These are phyloP conservation scores for Tricholoma furcatifolium DNA, from an alignment of 768 basidiomycete species.

Conservation along the genomic window DNA sequence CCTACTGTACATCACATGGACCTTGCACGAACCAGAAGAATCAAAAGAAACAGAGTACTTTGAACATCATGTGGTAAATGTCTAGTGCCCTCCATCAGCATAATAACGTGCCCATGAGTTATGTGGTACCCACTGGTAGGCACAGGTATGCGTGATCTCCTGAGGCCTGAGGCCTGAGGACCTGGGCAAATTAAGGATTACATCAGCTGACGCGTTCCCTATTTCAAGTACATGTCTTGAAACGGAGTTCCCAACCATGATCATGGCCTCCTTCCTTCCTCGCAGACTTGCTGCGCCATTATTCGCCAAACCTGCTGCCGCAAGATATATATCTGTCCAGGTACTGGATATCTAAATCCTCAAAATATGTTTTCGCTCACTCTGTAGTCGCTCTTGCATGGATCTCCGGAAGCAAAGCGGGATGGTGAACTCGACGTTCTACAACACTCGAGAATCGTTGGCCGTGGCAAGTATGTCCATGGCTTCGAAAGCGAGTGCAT, in stretches of 20 bases:
- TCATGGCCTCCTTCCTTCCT: slow-evolving; percentile 31
- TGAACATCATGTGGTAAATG: no score
- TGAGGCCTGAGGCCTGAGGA: no score
- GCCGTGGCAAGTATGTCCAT: slow-evolving; percentile 92
- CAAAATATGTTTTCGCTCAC: slow-evolving; percentile 22
- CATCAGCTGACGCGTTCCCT: slow-evolving; percentile 5
- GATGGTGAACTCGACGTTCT: slow-evolving; percentile 74
- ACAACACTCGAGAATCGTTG: slow-evolving; percentile 88
- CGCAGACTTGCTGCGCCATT: slow-evolving; percentile 27
- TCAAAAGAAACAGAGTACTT: no score
- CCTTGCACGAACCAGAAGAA: no score
- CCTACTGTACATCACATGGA: not conserved
- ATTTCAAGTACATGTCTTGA: not conserved
- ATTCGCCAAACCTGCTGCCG: slow-evolving; percentile 25
- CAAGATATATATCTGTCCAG: slow-evolving; percentile 64
- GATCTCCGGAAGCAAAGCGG: slow-evolving; percentile 86
- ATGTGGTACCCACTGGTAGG: no score
- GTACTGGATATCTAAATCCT: slow-evolving; percentile 31
- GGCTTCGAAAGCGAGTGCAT: slow-evolving; percentile 74
- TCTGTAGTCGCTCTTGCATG: slow-evolving; percentile 81
- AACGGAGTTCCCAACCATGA: not conserved
- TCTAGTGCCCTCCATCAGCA: no score
- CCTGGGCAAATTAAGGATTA: not conserved
- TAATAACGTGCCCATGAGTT: no score
- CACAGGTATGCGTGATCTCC: no score